Evolutionary conservation across 495 filamentous ascomycete genomes (phyloP).

Genomic region (Immersiella caudata): DNA sequence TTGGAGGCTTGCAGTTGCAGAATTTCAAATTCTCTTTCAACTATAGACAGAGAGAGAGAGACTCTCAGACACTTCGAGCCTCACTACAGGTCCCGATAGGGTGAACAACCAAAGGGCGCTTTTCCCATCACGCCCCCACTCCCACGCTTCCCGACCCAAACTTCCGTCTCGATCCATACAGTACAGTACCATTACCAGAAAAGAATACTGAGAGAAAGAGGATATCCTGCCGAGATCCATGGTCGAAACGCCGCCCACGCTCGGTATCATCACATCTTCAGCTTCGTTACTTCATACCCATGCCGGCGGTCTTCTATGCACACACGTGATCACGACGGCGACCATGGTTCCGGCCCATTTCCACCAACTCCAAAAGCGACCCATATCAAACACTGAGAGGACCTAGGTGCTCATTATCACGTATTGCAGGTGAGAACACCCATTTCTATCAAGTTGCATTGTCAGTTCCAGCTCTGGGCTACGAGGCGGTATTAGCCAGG

Average conservation of each 20-base stretch:
- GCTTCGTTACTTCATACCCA: neutral
- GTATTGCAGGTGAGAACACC: slow-evolving; percentile 8
- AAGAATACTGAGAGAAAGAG: neutral
- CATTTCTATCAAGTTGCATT: slow-evolving; percentile 9
- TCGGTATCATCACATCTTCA: slow-evolving; percentile 10
- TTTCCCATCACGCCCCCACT: neutral
- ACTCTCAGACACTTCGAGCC: neutral
- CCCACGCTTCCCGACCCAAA: neutral
- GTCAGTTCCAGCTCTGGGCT: slow-evolving; percentile 17
- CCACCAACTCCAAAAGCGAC: neutral
- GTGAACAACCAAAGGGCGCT: neutral
- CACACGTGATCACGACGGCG: neutral
- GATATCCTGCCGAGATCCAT: neutral
- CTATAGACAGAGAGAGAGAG: neutral
- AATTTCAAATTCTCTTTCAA: neutral
- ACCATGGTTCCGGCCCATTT: neutral
- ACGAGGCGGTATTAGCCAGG: slow-evolving; percentile 3
- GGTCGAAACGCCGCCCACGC: slow-evolving; percentile 6
- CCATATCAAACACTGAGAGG: neutral
- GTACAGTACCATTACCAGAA: neutral
- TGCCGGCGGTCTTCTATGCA: neutral
- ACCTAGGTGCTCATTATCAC: neutral
- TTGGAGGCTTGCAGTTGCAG: neutral
- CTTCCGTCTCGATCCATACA: neutral
- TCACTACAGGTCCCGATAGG: neutral